These are phyloP conservation scores for Ophiocordyceps camponoti-saundersi DNA, from an alignment of 2,329 filamentous ascomycete species.

Conservation along the genomic window DNA sequence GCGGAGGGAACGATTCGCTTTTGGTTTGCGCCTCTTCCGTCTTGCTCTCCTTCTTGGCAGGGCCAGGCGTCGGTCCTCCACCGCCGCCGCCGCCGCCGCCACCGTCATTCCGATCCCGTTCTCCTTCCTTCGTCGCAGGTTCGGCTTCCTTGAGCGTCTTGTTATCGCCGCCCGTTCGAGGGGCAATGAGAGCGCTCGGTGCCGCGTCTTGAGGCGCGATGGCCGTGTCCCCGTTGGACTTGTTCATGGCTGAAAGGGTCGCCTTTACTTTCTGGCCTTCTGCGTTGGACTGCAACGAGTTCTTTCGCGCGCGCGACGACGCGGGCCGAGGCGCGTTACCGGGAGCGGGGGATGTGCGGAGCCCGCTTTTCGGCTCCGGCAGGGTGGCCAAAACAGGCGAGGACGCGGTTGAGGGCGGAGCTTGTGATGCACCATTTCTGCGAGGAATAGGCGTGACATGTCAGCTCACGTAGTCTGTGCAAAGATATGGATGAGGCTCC, in stretches of 20 bases:
- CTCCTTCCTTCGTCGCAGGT: conserved; percentile 15
- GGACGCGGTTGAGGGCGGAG: conserved; percentile 55
- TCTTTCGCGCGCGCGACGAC: conserved; percentile 59
- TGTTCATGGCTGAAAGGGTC: conserved; percentile 42
- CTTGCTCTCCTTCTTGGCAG: conserved; percentile 26
- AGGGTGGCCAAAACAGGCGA: conserved; percentile 60
- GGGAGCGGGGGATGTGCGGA: conserved; percentile 43
- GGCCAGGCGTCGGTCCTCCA: conserved; percentile 10
- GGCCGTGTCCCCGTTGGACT: conserved; percentile 34
- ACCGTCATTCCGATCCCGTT: conserved; percentile 11
- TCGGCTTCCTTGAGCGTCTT: conserved; percentile 34
- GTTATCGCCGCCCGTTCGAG: conserved; percentile 19
- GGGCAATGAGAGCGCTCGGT: conserved; percentile 9
- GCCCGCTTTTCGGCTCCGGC: conserved; percentile 37
- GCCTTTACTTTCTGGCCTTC: conserved; percentile 39
- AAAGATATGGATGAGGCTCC: neutral
- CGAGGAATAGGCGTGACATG: conserved; percentile 8
- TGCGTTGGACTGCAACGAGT: conserved; percentile 44
- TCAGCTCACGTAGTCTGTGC: neutral
- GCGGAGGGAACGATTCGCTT: conserved; percentile 27
- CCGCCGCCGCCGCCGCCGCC: conserved; percentile 12
- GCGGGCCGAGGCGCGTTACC: conserved; percentile 39
- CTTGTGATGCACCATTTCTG: conserved; percentile 25
- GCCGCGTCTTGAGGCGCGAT: conserved; percentile 18
- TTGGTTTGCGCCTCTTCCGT: conserved; percentile 18